Conservation (phyloP, 306 rosid species). For the Gastrolobium bilobum region DNA sequence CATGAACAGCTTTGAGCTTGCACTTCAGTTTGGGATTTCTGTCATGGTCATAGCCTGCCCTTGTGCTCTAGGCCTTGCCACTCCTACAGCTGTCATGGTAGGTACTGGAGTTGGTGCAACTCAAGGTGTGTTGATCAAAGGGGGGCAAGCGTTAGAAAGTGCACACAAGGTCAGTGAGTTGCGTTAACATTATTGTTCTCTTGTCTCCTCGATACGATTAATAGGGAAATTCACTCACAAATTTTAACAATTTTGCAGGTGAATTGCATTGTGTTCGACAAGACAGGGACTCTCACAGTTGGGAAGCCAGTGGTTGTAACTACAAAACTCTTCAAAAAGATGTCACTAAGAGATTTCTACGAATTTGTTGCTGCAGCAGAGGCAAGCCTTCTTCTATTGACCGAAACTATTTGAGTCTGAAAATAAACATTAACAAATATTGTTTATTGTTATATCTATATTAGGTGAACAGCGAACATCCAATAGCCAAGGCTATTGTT, state of each 20-base stretch:
- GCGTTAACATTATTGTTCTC: neutral
- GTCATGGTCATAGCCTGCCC: constrained; percentile 98
- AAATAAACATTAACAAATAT: neutral
- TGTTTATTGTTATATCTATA: constrained; percentile 13
- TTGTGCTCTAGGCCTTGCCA: constrained; percentile 93
- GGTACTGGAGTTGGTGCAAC: constrained; percentile 96
- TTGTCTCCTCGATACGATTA: neutral
- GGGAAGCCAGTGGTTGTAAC: constrained; percentile 85
- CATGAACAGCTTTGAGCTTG: constrained; percentile 81
- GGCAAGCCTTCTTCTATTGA: constrained; percentile 51
- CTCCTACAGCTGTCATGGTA: constrained; percentile 95
- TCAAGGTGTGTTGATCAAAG: constrained; percentile 91
- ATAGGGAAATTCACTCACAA: neutral
- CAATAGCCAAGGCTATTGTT: constrained; percentile 83
- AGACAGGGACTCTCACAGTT: constrained; percentile 91
- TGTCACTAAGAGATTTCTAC: constrained; percentile 57
- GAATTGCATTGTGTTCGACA: constrained; percentile 86
- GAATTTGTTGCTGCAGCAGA: constrained; percentile 84
- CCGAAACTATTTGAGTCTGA: neutral
- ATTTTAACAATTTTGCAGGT: constrained; percentile 56
- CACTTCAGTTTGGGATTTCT: constrained; percentile 90
- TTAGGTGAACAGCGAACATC: constrained; percentile 94
- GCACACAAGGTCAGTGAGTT: constrained; percentile 74
- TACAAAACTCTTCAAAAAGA: constrained; percentile 54
- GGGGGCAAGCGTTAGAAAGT: constrained; percentile 86